phyloP scores from a whole-genome alignment of 441 rosid genomes.

The Eutrema salsugineum region DNA sequence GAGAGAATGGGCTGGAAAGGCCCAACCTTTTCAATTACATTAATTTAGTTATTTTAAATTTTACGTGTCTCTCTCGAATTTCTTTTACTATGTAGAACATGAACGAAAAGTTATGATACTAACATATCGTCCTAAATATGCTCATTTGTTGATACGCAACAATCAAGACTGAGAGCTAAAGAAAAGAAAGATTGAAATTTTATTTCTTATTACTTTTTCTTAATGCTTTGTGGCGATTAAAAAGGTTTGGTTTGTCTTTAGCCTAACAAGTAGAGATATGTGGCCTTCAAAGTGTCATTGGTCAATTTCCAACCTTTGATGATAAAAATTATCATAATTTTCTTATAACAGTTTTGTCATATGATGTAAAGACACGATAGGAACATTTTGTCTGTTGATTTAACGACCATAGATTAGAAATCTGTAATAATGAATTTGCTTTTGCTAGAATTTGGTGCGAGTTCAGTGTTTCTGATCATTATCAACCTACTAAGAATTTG shows the following conservation, averaged over 20 bases:
- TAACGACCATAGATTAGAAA: not conserved
- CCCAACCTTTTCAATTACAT: not conserved
- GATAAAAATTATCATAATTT: not conserved
- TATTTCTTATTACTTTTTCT: not conserved
- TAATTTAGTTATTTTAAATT: not conserved
- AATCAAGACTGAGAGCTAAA: not conserved
- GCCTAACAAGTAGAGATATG: conserved; percentile 27
- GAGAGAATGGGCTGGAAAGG: not conserved
- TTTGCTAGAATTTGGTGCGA: conserved; percentile 9
- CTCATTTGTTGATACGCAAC: not conserved
- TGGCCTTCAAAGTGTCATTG: conserved; percentile 11
- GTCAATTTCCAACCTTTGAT: conserved; percentile 15
- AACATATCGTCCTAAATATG: not conserved
- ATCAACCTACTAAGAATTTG: not conserved
- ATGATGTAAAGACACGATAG: not conserved
- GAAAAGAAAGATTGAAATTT: not conserved
- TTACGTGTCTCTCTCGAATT: not conserved
- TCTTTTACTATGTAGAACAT: not conserved
- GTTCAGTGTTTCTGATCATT: not conserved
- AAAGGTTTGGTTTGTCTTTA: conserved; percentile 33
- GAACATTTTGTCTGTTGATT: conserved; percentile 6
- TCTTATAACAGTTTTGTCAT: not conserved
- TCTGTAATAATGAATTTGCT: not conserved
- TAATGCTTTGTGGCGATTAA: not conserved
- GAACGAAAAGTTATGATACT: not conserved